Conservation (phyloP, 805 yeast genomes). For the Candida vartiovaarae region DNA sequence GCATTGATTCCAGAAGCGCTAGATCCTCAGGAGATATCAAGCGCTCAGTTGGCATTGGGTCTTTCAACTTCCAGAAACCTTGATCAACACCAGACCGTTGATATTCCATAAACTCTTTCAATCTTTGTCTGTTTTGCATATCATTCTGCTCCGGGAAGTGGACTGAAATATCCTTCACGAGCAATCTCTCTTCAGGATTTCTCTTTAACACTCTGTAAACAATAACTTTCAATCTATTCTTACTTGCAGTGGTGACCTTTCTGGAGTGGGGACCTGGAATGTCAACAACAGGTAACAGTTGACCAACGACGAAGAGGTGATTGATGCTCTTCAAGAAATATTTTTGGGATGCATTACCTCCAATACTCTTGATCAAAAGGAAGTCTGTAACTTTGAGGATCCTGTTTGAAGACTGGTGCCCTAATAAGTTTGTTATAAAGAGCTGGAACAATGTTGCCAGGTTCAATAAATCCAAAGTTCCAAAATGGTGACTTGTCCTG, state of each 20-base stretch:
- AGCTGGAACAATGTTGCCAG: constrained; percentile 91
- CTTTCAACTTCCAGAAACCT: constrained; percentile 89
- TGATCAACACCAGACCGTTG: constrained; percentile 92
- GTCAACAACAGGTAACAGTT: constrained; percentile 85
- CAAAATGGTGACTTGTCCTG: constrained; percentile 97
- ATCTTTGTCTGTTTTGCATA: constrained; percentile 91
- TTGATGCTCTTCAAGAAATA: constrained; percentile 65
- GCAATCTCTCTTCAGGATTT: constrained; percentile 62
- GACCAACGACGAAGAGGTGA: constrained; percentile 82
- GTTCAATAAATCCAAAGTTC: constrained; percentile 96
- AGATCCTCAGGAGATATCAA: constrained; percentile 92
- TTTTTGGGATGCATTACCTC: constrained; percentile 61
- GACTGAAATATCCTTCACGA: constrained; percentile 79
- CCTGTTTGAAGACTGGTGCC: constrained; percentile 92
- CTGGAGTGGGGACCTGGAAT: constrained; percentile 98
- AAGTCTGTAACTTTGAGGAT: constrained; percentile 71
- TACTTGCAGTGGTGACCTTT: constrained; percentile 87
- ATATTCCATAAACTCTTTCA: constrained; percentile 96
- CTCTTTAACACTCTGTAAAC: constrained; percentile 82
- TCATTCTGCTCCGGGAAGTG: constrained; percentile 98
- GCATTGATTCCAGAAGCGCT: constrained; percentile 83
- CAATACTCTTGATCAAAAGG: constrained; percentile 69
- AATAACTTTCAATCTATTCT: constrained; percentile 87
- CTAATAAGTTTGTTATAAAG: constrained; percentile 84
- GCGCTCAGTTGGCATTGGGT: constrained; percentile 61